phyloP scores from a whole-genome alignment of 208 protist species.

The Trypanosoma boissoni region DNA sequence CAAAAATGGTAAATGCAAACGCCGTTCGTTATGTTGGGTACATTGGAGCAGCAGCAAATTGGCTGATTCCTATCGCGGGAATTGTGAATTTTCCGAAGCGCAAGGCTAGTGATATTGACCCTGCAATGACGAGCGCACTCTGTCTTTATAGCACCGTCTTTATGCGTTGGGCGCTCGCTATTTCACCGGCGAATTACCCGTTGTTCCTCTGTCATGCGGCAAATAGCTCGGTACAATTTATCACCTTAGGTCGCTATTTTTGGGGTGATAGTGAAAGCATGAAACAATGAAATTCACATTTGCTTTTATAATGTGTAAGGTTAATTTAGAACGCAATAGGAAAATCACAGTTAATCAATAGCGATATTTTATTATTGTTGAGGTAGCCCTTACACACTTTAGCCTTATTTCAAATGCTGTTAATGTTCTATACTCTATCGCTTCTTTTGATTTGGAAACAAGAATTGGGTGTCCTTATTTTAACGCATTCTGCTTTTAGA shows the following conservation, averaged over 20 bases:
- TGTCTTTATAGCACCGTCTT: conserved; percentile 80
- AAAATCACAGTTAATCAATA: too few species aligned
- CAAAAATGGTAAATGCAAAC: conserved; percentile 63
- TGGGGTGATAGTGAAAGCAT: conserved; percentile 19
- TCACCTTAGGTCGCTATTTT: conserved; percentile 47
- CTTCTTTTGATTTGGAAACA: too few species aligned
- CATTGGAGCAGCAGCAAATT: conserved; percentile 80
- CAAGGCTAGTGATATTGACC: conserved; percentile 77
- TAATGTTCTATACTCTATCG: too few species aligned
- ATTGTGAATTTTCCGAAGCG: conserved; percentile 83
- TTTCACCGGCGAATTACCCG: conserved; percentile 85
- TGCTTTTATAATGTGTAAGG: too few species aligned
- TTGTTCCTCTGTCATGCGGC: conserved; percentile 82
- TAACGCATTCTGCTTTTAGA: too few species aligned
- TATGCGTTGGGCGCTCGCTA: conserved; percentile 81
- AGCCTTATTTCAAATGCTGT: too few species aligned
- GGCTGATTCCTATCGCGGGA: conserved; percentile 87
- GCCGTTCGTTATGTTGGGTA: conserved; percentile 78
- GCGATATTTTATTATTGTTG: too few species aligned
- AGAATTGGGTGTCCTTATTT: too few species aligned
- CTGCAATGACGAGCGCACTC: conserved; percentile 75
- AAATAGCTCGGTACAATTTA: conserved; percentile 71
- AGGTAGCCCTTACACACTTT: too few species aligned
- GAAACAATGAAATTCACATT: too few species aligned
- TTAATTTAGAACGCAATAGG: too few species aligned